Evolutionary conservation across 306 rosid species (phyloP), one percentile per base, ranked within the genome.

Genomic region (Oxytropis ochrocephala): DNA sequence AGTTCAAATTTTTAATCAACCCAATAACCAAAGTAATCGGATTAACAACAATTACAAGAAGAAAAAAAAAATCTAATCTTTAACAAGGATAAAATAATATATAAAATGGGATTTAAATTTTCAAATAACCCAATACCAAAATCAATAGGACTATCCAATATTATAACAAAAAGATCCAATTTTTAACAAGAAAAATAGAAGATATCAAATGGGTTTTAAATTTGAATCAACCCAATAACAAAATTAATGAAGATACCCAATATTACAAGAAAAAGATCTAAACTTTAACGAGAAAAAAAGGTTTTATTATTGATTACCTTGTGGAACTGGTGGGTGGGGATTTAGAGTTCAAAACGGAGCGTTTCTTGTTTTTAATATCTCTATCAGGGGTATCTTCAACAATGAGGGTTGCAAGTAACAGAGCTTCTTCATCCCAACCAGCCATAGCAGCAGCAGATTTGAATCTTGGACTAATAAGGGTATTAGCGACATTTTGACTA

Each of bases 401-500:
- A 35, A 95, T 59, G 18, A 89, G 89, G 69, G 80, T 85, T 0
- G 99, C 99, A 2, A 77, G 19, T 5, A 95, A 70, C 19, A 95
- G 81, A 0, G 95, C 73, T 73, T 95, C 97, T 80, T 95, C 97
- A 35, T 91, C 99, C 99, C 97, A 95, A 47, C 97, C 99, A 13
- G 99, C 99, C 91, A 85, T 79, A 67, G 99, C 95, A 5, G 96
- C 96, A 10, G 75, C 91, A 3, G 97, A 89, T 80, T 85, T 95
- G 87, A 95, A 91, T 72, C 92, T 74, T 7, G 99, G 96, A 74
- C 91, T 91, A 53, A 95, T 58, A 3, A 89, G 11, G 24, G 29
- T 24, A 1, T 61, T 33, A 6, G 50, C 69, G 35, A 1, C 4
- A 53, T 41, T 74, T 67, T 80, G 72, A 35, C 77, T 83, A 69